Percentiles rank a stretch among this genome's conserved stretches.
Evolutionary conservation across 345 rosid species (phyloP).

Genomic region (Citrus mangshanensis): DNA sequence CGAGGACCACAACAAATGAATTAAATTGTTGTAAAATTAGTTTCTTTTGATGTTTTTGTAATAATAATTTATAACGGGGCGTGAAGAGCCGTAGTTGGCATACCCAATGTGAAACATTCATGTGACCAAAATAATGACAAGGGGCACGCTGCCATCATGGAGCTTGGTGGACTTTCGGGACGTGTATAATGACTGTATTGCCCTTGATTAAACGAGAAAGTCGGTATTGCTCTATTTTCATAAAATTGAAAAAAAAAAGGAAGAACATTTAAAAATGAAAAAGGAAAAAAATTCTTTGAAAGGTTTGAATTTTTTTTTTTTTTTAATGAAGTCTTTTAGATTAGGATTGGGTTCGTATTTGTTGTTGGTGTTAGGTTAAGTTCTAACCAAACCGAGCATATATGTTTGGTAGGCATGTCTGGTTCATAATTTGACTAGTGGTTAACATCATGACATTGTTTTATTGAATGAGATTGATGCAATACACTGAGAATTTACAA

Average conservation of each 20-base stretch:
- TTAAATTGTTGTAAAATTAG: not conserved
- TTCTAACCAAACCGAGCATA: not conserved
- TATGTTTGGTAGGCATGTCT: not conserved
- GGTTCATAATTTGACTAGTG: not conserved
- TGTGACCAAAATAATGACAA: conserved; percentile 22
- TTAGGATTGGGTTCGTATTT: not conserved
- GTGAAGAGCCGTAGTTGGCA: not conserved
- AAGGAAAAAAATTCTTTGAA: too few relatives aligned
- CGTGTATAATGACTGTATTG: not conserved
- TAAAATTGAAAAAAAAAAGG: not conserved
- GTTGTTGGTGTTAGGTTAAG: not conserved
- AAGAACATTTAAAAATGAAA: too few relatives aligned
- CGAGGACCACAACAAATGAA: not conserved
- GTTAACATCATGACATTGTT: not conserved
- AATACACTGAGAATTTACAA: not conserved
- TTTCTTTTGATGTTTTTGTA: not conserved
- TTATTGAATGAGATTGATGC: not conserved
- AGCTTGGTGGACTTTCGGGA: too few relatives aligned
- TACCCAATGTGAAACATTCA: not conserved
- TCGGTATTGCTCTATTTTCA: not conserved
- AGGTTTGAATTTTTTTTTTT: too few relatives aligned
- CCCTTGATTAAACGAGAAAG: not conserved
- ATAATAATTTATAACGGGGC: not conserved
- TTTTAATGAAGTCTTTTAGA: too few relatives aligned
- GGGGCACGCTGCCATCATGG: conserved; percentile 28